phyloP scores from a whole-genome alignment of 768 basidiomycete species.

The Psilocybe sp. region DNA sequence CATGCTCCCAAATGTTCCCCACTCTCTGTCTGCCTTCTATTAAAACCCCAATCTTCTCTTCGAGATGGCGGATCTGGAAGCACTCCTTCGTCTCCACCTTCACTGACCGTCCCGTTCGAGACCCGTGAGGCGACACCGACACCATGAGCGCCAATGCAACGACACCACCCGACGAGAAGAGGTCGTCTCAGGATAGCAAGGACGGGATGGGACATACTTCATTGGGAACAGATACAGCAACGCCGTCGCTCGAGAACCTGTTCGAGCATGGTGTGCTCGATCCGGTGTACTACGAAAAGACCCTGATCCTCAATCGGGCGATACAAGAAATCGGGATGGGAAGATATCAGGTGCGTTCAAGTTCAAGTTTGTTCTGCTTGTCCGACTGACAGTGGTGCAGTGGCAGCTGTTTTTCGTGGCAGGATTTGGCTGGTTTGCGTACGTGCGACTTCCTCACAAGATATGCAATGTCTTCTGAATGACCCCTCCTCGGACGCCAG shows the following conservation, averaged over 20 bases:
- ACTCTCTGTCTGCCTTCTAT: background rate
- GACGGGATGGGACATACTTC: background rate
- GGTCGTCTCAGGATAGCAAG: constrained; percentile 4
- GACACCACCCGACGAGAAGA: background rate
- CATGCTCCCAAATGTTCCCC: background rate
- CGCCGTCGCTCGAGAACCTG: constrained; percentile 11
- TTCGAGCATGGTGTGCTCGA: constrained; percentile 35
- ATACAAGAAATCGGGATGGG: constrained; percentile 71
- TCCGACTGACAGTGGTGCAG: constrained; percentile 27
- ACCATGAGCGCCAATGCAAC: too few relatives aligned
- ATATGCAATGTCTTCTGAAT: background rate
- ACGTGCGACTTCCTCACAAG: constrained; percentile 22
- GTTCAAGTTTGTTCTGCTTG: background rate
- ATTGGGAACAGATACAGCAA: background rate
- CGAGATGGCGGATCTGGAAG: too few relatives aligned
- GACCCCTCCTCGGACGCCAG: constrained; percentile 25
- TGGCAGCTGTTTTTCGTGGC: constrained; percentile 64
- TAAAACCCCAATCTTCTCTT: too few relatives aligned
- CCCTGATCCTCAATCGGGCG: constrained; percentile 53
- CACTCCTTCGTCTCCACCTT: too few relatives aligned
- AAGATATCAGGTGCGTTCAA: constrained; percentile 50
- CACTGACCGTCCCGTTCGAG: too few relatives aligned
- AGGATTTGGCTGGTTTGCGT: constrained; percentile 79
- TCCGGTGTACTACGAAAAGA: constrained; percentile 58
- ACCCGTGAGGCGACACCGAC: too few relatives aligned